These are phyloP conservation scores for Epichloe coenophiala DNA, from an alignment of 2,329 filamentous ascomycete genomes.

Conservation along the genomic window DNA sequence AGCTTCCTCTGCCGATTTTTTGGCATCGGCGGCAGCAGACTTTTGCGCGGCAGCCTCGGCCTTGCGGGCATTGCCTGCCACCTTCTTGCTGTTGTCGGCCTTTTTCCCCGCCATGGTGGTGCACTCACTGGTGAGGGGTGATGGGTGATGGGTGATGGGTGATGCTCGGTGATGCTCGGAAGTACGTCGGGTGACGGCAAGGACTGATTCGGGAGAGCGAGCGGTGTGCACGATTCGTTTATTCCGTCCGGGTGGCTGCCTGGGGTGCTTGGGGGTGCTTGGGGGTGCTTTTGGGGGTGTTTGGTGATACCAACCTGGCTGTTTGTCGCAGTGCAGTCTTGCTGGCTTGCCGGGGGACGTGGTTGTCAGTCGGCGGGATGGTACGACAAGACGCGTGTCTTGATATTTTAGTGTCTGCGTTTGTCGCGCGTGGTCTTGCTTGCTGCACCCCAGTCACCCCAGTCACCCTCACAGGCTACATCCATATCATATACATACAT, in stretches of 20 bases:
- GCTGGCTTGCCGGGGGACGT: not conserved
- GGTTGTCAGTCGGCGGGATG: not conserved
- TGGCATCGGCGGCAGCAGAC: slow-evolving; percentile 54
- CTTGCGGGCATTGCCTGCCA: slow-evolving; percentile 78
- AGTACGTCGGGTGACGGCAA: not conserved
- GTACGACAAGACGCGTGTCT: not conserved
- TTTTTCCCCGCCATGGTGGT: slow-evolving; percentile 58
- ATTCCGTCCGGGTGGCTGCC: not conserved
- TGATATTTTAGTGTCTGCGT: not conserved
- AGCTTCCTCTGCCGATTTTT: slow-evolving; percentile 55
- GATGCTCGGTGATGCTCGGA: slow-evolving; percentile 5
- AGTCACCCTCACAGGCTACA: not conserved
- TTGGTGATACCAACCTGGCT: not conserved
- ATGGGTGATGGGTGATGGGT: slow-evolving; percentile 1
- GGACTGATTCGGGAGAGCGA: not conserved
- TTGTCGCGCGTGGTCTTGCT: not conserved
- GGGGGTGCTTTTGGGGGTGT: too few species aligned
- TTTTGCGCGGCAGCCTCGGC: slow-evolving; percentile 76
- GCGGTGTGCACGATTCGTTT: not conserved
- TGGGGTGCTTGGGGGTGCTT: not conserved
- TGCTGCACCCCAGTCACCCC: not conserved
- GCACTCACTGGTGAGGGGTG: not conserved
- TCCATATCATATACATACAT: not conserved
- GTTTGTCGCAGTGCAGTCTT: slow-evolving; percentile 1
- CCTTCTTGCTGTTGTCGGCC: slow-evolving; percentile 80